Evolutionary conservation across 1,284 basidiomycete species (phyloP).

Genomic region (Leccinum pseudoinsigne): DNA sequence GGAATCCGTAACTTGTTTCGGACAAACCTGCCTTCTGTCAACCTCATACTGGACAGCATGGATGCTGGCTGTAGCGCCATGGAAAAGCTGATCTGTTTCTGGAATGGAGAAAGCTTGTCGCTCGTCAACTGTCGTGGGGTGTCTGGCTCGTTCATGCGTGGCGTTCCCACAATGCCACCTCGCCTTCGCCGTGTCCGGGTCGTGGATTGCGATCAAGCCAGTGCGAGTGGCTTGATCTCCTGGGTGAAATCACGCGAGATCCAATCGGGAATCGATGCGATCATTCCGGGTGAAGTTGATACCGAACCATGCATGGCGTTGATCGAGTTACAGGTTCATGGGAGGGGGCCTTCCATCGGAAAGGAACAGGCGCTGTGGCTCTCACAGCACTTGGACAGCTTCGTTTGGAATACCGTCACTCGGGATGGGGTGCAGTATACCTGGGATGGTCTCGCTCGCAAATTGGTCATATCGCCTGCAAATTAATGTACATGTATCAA

Average conservation of each 20-base stretch:
- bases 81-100: constrained; percentile 10
- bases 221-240: neutral
- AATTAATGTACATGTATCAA: neutral
- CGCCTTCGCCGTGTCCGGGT: constrained; percentile 10
- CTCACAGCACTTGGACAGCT: constrained; percentile 5
- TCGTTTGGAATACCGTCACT: constrained; percentile 10
- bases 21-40: constrained; percentile 3
- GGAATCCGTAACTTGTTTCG: constrained; percentile 1
- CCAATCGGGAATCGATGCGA: constrained; percentile 7
- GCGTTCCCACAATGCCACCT: constrained; percentile 2
- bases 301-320: constrained; percentile 5
- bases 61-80: neutral
- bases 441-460: constrained; percentile 4
- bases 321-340: constrained; percentile 9
- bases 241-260: constrained; percentile 10
- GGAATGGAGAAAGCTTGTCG: constrained; percentile 16
- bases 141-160: constrained; percentile 9
- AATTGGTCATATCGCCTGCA: constrained; percentile 3
- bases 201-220: constrained; percentile 12
- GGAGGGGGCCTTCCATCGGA: constrained; percentile 6
- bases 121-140: constrained; percentile 13
- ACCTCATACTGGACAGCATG: constrained; percentile 11
- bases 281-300: neutral
- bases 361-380: constrained; percentile 12
- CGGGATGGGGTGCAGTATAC: constrained; percentile 6